Evolutionary conservation across 2,329 filamentous ascomycete genomes (phyloP).

Genomic region (Exserohilum turcica): DNA sequence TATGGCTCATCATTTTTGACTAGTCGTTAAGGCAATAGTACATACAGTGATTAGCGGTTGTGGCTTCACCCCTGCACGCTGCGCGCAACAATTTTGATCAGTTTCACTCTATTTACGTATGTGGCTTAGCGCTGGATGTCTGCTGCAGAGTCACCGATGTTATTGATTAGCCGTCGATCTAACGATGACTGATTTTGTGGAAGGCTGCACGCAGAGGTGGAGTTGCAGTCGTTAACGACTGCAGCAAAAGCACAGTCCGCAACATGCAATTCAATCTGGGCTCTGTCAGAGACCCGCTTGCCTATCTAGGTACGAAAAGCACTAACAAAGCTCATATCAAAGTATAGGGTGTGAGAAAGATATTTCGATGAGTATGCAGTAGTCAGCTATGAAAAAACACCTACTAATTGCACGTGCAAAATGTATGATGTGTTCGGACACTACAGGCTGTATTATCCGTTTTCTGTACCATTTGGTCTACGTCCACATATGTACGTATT

Average conservation of each 20-base stretch:
- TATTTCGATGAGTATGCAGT: too few relatives aligned
- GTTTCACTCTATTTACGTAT: background rate
- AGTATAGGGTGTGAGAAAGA: too few relatives aligned
- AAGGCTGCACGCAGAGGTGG: background rate
- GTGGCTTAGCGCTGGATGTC: background rate
- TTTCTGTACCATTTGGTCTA: too few relatives aligned
- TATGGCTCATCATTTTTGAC: too few relatives aligned
- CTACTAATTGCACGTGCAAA: too few relatives aligned
- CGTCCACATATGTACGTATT: too few relatives aligned
- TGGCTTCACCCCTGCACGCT: background rate
- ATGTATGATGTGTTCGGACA: too few relatives aligned
- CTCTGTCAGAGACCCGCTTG: background rate
- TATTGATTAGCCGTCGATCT: background rate
- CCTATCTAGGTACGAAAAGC: background rate
- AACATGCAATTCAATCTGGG: background rate
- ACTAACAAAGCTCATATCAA: too few relatives aligned
- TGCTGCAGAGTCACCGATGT: background rate
- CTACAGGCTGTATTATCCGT: too few relatives aligned
- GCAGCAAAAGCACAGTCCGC: background rate
- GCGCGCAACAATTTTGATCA: background rate
- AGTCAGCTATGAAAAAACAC: too few relatives aligned
- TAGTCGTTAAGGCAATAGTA: too few relatives aligned
- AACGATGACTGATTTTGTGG: background rate
- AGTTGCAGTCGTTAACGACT: background rate
- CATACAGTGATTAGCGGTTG: too few relatives aligned